These are phyloP conservation scores for Avena atlantica DNA, from an alignment of 176 grass and related monocot genomes.

Conservation along the genomic window DNA sequence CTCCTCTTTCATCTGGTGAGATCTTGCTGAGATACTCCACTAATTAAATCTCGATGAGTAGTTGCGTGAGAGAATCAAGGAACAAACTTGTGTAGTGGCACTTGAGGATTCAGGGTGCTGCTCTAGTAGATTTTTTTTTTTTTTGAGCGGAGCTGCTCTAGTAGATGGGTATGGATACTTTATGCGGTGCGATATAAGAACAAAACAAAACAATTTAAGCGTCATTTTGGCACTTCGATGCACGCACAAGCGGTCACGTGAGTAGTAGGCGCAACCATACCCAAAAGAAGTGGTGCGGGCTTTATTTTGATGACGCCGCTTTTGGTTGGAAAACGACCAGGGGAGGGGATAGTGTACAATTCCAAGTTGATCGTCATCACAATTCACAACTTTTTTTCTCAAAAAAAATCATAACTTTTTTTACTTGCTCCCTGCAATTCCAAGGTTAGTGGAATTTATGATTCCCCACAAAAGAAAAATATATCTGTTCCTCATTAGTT, in stretches of 20 bases:
- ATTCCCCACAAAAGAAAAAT: neutral
- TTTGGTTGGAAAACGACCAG: slow-evolving; percentile 38
- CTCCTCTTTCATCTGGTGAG: neutral
- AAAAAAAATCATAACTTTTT: neutral
- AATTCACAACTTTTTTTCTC: too few relatives aligned
- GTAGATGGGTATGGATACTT: slow-evolving; percentile 1
- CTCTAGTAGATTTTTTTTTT: neutral
- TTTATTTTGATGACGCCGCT: neutral
- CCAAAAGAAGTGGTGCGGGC: neutral
- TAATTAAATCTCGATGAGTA: neutral
- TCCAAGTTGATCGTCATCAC: neutral
- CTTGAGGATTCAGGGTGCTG: neutral
- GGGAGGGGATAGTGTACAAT: neutral
- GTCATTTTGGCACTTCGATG: neutral
- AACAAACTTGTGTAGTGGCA: neutral
- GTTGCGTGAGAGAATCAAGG: neutral
- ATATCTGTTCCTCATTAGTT: neutral
- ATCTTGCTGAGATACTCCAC: neutral
- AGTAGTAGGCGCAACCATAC: neutral
- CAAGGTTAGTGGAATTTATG: neutral
- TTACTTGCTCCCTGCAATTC: neutral
- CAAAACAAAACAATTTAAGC: slow-evolving; percentile 11
- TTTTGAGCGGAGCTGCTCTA: neutral
- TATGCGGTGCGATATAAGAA: slow-evolving; percentile 38
- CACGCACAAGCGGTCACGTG: slow-evolving; percentile 27